Evolutionary conservation across 2,329 filamentous ascomycete genomes (phyloP).

Genomic region (Hirsutella minnesotensis): DNA sequence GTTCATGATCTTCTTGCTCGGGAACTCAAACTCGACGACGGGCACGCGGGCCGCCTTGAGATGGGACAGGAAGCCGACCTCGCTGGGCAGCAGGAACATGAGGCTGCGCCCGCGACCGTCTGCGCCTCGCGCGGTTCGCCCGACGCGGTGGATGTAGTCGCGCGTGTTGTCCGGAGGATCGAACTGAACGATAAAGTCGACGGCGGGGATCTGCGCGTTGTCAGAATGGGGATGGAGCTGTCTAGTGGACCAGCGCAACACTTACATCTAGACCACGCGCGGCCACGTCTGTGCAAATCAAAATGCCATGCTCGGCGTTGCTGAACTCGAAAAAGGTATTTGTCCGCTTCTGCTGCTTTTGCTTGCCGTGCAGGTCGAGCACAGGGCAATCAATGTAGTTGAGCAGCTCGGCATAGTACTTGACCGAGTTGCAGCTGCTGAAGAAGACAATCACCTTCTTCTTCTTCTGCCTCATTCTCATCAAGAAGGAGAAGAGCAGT

Average conservation of each 20-base stretch:
- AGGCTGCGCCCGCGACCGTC: conserved; percentile 77
- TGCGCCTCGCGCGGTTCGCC: conserved; percentile 79
- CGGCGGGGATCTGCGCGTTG: conserved; percentile 59
- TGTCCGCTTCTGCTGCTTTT: conserved; percentile 98
- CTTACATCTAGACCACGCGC: conserved; percentile 80
- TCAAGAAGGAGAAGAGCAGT: conserved; percentile 86
- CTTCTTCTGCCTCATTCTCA: conserved; percentile 63
- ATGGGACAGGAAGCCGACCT: conserved; percentile 85
- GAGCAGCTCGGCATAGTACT: conserved; percentile 88
- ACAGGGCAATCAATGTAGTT: conserved; percentile 96
- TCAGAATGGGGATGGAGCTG: conserved; percentile 3
- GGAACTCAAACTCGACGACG: conserved; percentile 93
- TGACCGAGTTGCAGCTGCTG: conserved; percentile 82
- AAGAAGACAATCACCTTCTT: conserved; percentile 99
- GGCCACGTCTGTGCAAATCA: conserved; percentile 95
- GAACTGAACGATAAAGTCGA: conserved; percentile 95
- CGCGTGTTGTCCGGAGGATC: conserved; percentile 85
- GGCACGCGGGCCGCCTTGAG: conserved; percentile 87
- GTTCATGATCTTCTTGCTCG: conserved; percentile 80
- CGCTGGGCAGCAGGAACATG: conserved; percentile 85
- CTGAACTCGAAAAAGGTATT: conserved; percentile 96
- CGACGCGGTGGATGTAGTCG: conserved; percentile 92
- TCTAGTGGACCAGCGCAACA: conserved; percentile 4
- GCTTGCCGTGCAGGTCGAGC: conserved; percentile 80
- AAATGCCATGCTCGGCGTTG: conserved; percentile 63